Conservation (phyloP, 2,329 filamentous ascomycete genomes). For the Hortaea sp. region DNA sequence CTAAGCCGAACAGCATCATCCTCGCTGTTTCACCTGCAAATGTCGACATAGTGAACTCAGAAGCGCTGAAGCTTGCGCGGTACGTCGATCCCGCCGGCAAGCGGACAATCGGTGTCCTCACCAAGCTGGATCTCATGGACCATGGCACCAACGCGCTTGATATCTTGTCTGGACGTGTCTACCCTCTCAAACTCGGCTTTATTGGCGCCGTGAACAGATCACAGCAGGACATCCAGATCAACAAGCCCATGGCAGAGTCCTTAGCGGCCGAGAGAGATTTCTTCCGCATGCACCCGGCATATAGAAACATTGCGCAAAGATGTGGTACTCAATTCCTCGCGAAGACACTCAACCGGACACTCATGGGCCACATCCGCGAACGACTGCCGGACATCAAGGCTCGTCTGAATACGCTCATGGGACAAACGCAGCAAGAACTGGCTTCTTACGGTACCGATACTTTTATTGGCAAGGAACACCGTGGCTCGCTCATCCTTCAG, state of each 20-base stretch:
- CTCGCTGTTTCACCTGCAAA: constrained; percentile 95
- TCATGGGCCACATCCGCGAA: constrained; percentile 95
- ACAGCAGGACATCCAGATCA: constrained; percentile 93
- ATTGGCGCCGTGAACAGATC: constrained; percentile 97
- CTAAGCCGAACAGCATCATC: constrained; percentile 97
- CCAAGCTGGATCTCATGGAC: constrained; percentile 97
- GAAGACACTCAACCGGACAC: constrained; percentile 85
- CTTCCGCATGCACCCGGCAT: constrained; percentile 93
- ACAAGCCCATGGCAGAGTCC: constrained; percentile 89
- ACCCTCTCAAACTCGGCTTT: constrained; percentile 92
- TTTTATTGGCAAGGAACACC: constrained; percentile 93
- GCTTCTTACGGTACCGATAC: constrained; percentile 97
- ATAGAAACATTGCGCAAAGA: constrained; percentile 86
- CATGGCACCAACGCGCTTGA: constrained; percentile 96
- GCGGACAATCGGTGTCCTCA: constrained; percentile 91
- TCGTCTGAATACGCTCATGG: constrained; percentile 94
- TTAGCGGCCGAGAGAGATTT: constrained; percentile 85
- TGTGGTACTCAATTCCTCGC: constrained; percentile 92
- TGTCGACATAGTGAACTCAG: constrained; percentile 96
- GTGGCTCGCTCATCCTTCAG: constrained; percentile 87
- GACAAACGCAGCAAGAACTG: constrained; percentile 97
- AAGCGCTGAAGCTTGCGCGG: constrained; percentile 88
- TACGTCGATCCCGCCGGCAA: constrained; percentile 93
- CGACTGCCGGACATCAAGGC: constrained; percentile 96
- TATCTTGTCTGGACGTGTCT: constrained; percentile 93